Evolutionary conservation across 768 basidiomycete genomes (phyloP), one percentile per base, ranked within the genome.

Genomic region (Pleurotus eryngii): DNA sequence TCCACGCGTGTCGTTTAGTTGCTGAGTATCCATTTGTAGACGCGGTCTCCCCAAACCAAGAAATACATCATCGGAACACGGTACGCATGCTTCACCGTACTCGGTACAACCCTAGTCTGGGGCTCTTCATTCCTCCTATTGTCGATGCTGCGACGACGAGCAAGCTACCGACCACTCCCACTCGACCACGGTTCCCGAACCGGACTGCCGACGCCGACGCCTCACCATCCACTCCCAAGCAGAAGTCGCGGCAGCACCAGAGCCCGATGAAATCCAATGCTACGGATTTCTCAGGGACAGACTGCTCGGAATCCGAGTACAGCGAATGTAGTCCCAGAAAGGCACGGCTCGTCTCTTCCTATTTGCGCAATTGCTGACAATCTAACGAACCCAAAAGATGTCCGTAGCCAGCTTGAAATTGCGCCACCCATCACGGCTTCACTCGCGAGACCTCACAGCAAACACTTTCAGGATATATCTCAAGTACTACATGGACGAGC

Each of bases 401-500:
- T 20, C 35, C 26, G 27, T 15, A 26, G n/a, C 51, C 3, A 40
- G 5, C 39, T 40, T 54, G 18, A 39, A 54, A 64, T 73, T 92
- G 46, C 86, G 88, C 46, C 89, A 92, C 68, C 90, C 90, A 1
- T 84, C 85, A 0, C 79, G 86, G 40, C 71, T 92, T 24, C 86
- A 80, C 56, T 80, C 83, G 0, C 75, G 76, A 17, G 87, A 91
- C 56, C 81, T 92, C 24, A 91, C 83, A 2, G 79, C 75, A 3
- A 86, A 86, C 59, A 87, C 84, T 0, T 89, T 92, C 66, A 79
- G 86, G 9, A 79, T 89, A 39, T 90, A 92, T 62, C 61, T 92
- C 59, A 90, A 89, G 61, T 86, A 91, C 61, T 92, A 84, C 68
- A 87, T 92, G 86, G 83, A 89, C 62, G 75, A 85, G 63, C 78